Evolutionary conservation across 164 flowering plant genomes (phyloP).

Genomic region (Magnolia changhungtana): DNA sequence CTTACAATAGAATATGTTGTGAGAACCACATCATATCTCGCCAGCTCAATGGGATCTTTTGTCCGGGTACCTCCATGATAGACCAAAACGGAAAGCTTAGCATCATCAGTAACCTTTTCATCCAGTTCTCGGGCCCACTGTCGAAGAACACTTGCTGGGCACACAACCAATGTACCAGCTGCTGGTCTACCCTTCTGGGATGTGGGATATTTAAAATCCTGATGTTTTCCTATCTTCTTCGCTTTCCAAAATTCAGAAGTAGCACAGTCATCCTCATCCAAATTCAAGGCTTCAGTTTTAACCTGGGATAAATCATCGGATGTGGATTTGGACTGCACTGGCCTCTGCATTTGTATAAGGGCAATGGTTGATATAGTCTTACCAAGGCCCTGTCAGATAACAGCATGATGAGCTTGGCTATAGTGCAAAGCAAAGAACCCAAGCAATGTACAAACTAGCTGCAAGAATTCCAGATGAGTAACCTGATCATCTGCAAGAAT

Average conservation of each 20-base stretch:
- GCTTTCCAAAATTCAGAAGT: slow-evolving; percentile 27
- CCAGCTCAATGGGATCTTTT: slow-evolving; percentile 70
- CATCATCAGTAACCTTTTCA: slow-evolving; percentile 68
- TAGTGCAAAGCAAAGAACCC: slow-evolving; percentile 3
- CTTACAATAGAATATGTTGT: slow-evolving; percentile 91
- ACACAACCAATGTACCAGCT: slow-evolving; percentile 93
- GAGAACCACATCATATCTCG: slow-evolving; percentile 86
- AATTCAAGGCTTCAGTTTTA: slow-evolving; percentile 65
- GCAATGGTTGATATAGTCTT: slow-evolving; percentile 92
- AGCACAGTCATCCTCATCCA: slow-evolving; percentile 78
- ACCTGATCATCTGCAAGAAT: slow-evolving; percentile 99
- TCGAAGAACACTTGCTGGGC: slow-evolving; percentile 94
- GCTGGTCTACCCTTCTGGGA: slow-evolving; percentile 55
- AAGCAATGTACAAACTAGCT: slow-evolving; percentile 2
- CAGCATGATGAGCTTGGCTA: slow-evolving; percentile 8
- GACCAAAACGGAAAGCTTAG: slow-evolving; percentile 62
- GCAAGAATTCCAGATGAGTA: slow-evolving; percentile 8
- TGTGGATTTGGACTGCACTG: slow-evolving; percentile 38
- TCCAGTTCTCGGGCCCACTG: slow-evolving; percentile 94
- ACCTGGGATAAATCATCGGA: slow-evolving; percentile 24
- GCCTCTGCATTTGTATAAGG: slow-evolving; percentile 69
- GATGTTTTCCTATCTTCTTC: slow-evolving; percentile 33
- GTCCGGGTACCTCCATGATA: slow-evolving; percentile 91
- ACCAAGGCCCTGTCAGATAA: slow-evolving; percentile 84
- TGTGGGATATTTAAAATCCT: slow-evolving; percentile 25